phyloP scores from a whole-genome alignment of 139 green algal species.

The Chlorella sp. region DNA sequence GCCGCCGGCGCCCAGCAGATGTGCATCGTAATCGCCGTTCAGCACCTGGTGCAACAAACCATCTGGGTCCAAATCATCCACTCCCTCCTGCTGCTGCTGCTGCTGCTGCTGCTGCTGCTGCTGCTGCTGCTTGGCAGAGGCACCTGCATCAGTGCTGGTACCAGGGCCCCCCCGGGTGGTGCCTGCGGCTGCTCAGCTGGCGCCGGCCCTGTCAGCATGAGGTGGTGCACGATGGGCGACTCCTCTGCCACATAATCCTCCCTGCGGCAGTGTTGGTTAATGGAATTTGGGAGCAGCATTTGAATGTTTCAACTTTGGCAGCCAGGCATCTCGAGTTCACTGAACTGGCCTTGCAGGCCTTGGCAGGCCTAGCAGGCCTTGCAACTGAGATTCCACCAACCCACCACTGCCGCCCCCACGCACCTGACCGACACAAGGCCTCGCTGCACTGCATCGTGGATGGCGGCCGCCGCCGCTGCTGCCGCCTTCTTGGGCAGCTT shows the following conservation, averaged over 20 bases:
- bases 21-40: too few relatives aligned
- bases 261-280: neutral
- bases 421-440: neutral
- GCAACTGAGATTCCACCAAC: too few relatives aligned
- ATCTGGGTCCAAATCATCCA: neutral
- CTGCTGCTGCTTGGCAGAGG: constrained; percentile 2
- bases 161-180: too few relatives aligned
- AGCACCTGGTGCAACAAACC: too few relatives aligned
- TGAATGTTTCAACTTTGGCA: too few relatives aligned
- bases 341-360: too few relatives aligned
- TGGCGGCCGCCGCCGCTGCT: neutral
- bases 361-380: too few relatives aligned
- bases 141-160: too few relatives aligned
- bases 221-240: neutral
- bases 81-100: neutral
- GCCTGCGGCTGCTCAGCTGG: neutral
- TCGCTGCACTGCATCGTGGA: neutral
- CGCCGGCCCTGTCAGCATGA: neutral
- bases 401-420: neutral
- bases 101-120: neutral
- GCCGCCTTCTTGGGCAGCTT: neutral
- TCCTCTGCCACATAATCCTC: neutral
- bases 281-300: too few relatives aligned
- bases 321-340: too few relatives aligned
- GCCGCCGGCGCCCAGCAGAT: too few relatives aligned